Evolutionary conservation across 148 eudicot species (phyloP).

Genomic region (Nyssa sinensis): DNA sequence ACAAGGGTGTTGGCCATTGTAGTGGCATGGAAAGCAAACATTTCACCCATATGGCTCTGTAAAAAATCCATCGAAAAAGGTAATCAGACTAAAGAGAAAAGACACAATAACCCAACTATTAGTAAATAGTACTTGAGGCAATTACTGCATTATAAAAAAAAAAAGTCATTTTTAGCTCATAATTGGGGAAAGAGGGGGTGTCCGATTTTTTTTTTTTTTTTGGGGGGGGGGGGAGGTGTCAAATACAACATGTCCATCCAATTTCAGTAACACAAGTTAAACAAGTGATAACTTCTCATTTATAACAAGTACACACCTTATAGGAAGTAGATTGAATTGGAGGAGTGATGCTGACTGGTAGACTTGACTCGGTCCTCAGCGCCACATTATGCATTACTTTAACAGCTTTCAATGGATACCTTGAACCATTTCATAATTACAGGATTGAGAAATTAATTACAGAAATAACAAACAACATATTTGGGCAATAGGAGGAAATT

Average conservation of each 20-base stretch:
- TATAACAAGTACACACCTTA: constrained; percentile 39
- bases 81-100: background rate
- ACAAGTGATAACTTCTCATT: background rate
- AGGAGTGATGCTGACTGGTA: constrained; percentile 38
- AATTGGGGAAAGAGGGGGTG: background rate
- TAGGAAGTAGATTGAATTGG: constrained; percentile 37
- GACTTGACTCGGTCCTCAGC: constrained; percentile 79
- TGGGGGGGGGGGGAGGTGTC: too few species aligned
- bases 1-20: constrained; percentile 83
- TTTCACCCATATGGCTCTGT: constrained; percentile 85
- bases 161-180: constrained; percentile 1
- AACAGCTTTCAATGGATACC: constrained; percentile 95
- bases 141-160: background rate
- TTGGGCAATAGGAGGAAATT: background rate
- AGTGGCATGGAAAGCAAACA: constrained; percentile 93
- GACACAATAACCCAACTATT: background rate
- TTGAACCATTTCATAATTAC: constrained; percentile 20
- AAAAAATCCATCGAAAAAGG: constrained; percentile 9
- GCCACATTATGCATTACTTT: constrained; percentile 98
- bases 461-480: background rate
- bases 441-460: background rate
- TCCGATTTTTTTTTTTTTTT: too few species aligned
- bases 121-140: background rate
- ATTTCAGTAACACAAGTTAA: background rate
- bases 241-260: background rate